Base-by-base conservation (phyloP, 148 eudicot species). In the Dianthus caryophyllus region DNA sequence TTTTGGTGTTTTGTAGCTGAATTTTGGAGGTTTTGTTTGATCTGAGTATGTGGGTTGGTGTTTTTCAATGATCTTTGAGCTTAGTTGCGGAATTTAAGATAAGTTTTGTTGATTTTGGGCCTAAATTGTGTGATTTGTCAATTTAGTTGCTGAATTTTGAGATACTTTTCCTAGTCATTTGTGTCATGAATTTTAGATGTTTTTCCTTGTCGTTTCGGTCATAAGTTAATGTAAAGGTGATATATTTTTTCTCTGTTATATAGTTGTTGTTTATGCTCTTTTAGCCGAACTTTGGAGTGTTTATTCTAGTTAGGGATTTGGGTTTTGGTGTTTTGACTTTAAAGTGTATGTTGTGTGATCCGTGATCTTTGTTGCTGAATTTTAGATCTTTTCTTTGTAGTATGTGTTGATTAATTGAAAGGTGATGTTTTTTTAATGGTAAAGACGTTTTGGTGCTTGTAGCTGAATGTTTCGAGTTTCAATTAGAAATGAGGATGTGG, bases 301-400 rank as follows among this genome's bases (percentile, higher is more conserved):
- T 15, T 22, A 39, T 56, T 43, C 25, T 24, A 25, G 2, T 24
- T 29, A 4, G 62, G 38, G 33, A 12, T 44, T 41, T 26, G 18
- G 72, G 64, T 48, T 53, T 22, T 54, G 26, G 14, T 38, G 63
- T 2, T 59, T 33, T n/a, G n/a, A n/a, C n/a, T n/a, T n/a, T 59
- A 17, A 25, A 1, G 64, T 16, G 18, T 59, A 9, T 30, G 31
- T 17, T 24, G 66, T 43, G 66, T 43, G 31, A 62, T 62, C 9
- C 1, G 30, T 30, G 29, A 50, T n/a, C 43, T 48, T 50, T 44
- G 13, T 29, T 13, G 3, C 64, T 61, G 22, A 20, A 36, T 31
- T 4, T 59, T 59, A 18, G 25, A 59, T 59, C 13, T 33, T 33
- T 59, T 38, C 15, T 61, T 12, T 39, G 61, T 57, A 4, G 8